Evolutionary conservation across 768 basidiomycete genomes (phyloP).

Genomic region (Suillus paluster): DNA sequence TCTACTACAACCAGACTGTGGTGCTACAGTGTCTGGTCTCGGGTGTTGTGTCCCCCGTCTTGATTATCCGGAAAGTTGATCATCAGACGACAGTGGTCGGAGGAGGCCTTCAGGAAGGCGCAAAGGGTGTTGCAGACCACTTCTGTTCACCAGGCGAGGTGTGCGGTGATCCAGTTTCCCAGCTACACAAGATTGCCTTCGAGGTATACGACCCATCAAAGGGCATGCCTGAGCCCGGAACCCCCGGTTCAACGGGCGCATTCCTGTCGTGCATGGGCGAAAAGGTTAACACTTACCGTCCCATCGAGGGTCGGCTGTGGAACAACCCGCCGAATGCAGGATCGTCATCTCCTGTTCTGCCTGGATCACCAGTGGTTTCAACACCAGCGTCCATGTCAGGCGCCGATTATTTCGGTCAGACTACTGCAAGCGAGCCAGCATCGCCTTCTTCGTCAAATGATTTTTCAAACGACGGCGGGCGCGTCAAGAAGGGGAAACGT

Average conservation of each 20-base stretch:
- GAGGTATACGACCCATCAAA: constrained; percentile 82
- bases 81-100: constrained; percentile 89
- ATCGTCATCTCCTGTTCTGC: constrained; percentile 61
- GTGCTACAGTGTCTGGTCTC: constrained; percentile 94
- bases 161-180: constrained; percentile 93
- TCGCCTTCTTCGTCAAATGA: constrained; percentile 65
- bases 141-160: constrained; percentile 85
- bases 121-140: constrained; percentile 82
- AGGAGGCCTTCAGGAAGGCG: constrained; percentile 87
- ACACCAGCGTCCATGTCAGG: constrained; percentile 59
- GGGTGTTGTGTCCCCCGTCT: constrained; percentile 89
- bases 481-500: constrained; percentile 80
- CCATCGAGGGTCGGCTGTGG: constrained; percentile 84
- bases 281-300: constrained; percentile 89
- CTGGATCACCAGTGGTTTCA: constrained; percentile 72
- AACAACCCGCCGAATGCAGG: constrained; percentile 49
- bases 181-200: constrained; percentile 94
- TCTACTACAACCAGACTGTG: constrained; percentile 97
- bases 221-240: constrained; percentile 73
- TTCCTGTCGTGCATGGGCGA: constrained; percentile 93
- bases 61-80: constrained; percentile 95
- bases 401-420: constrained; percentile 67
- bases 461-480: constrained; percentile 81
- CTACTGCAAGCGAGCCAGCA: constrained; percentile 70
- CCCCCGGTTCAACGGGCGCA: constrained; percentile 77